These are phyloP conservation scores for Haematococcus lacustris DNA, from an alignment of 139 green algal genomes.

Conservation along the genomic window DNA sequence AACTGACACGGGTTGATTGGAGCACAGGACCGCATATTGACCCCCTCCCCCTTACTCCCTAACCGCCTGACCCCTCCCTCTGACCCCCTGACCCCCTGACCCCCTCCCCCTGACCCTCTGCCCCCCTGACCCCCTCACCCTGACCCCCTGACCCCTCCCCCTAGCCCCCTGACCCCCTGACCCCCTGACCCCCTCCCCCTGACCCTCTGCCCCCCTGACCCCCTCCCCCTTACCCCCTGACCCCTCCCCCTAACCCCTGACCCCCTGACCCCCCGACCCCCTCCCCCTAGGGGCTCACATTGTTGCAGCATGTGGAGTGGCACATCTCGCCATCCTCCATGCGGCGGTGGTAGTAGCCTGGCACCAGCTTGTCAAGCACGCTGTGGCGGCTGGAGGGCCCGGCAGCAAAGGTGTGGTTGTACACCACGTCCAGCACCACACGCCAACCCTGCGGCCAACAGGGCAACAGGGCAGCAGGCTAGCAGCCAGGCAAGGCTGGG, in stretches of 20 bases:
- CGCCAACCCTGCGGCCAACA: constrained; percentile 44
- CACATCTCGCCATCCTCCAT: constrained; percentile 49
- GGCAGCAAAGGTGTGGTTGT: constrained; percentile 80
- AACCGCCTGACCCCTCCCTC: neutral
- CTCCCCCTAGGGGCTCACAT: constrained; percentile 20
- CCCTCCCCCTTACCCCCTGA: neutral
- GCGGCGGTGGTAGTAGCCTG: constrained; percentile 82
- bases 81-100: neutral
- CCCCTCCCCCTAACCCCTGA: too few relatives aligned
- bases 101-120: neutral
- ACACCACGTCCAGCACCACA: constrained; percentile 86
- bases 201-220: too few relatives aligned
- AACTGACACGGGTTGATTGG: too few relatives aligned
- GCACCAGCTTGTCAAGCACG: constrained; percentile 85
- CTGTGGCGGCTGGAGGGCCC: constrained; percentile 36
- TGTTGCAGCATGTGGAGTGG: constrained; percentile 78
- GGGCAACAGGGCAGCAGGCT: neutral
- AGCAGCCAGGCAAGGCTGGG: neutral
- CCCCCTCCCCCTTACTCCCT: neutral
- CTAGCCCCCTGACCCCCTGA: neutral
- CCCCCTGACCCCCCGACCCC: neutral
- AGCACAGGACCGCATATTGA: too few relatives aligned
- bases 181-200: neutral
- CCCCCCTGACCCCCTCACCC: too few relatives aligned
- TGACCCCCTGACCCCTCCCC: neutral